These are phyloP conservation scores for Cardiospermum halicacabum DNA, from an alignment of 345 rosid species.

Conservation along the genomic window DNA sequence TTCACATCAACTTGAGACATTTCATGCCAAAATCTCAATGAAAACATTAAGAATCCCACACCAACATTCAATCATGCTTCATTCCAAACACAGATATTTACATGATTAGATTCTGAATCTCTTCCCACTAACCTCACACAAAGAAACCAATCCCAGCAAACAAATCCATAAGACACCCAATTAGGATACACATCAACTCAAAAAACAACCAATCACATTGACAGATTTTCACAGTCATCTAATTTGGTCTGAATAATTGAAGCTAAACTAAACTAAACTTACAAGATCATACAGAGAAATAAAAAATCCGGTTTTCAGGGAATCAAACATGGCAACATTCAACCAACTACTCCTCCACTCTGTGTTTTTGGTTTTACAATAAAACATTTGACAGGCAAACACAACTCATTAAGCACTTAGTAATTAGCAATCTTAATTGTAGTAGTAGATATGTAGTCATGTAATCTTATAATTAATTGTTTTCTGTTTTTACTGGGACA, in stretches of 20 bases:
- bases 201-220: no score
- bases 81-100: no score
- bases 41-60: no score
- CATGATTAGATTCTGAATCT: no score
- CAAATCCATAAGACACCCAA: no score
- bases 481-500: no score
- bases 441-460: neutral
- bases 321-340: slow-evolving; percentile 55
- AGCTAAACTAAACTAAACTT: neutral
- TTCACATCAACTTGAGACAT: no score
- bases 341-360: slow-evolving; percentile 57
- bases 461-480: slow-evolving; percentile 8
- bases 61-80: no score
- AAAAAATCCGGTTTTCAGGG: slow-evolving; percentile 41
- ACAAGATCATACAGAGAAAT: slow-evolving; percentile 12
- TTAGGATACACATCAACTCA: no score
- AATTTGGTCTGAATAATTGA: neutral
- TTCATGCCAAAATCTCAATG: no score
- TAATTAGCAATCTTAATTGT: neutral
- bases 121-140: no score
- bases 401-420: slow-evolving; percentile 46
- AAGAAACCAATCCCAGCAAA: no score
- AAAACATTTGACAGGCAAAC: slow-evolving; percentile 32
- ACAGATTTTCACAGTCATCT: neutral
- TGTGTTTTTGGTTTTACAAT: slow-evolving; percentile 18